Conservation (phyloP, 768 basidiomycete species). For the Phylloporus arenicola region DNA sequence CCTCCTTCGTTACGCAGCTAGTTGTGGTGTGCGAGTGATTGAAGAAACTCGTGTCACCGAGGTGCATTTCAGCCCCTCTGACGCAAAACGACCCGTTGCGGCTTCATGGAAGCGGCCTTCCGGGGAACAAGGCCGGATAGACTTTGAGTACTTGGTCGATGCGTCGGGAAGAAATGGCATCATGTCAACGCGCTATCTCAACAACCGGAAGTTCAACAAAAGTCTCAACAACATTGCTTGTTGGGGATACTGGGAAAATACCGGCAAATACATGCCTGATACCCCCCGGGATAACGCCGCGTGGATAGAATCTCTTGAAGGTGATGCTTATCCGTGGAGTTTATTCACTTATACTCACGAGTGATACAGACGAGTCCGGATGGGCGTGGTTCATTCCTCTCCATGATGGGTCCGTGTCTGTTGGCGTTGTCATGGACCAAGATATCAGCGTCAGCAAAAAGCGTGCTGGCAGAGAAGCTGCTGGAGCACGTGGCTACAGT, state of each 20-base stretch:
- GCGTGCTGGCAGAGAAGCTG: neutral
- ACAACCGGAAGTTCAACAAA: conserved; percentile 1
- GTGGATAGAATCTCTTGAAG: neutral
- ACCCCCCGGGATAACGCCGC: neutral
- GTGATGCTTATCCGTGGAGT: neutral
- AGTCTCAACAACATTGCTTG: neutral
- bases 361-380: neutral
- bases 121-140: neutral
- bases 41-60: neutral
- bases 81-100: neutral
- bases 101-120: neutral
- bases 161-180: neutral
- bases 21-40: neutral
- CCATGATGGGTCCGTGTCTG: neutral
- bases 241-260: neutral
- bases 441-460: neutral
- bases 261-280: neutral
- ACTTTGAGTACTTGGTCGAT: neutral
- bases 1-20: neutral
- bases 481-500: neutral
- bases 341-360: neutral
- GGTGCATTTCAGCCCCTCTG: neutral
- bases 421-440: conserved; percentile 1
- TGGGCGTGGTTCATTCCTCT: neutral
- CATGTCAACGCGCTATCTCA: neutral